Percentiles rank a stretch among this genome's conserved stretches.
phyloP scores from a whole-genome alignment of 306 rosid genomes.

The Canavalia gladiata region DNA sequence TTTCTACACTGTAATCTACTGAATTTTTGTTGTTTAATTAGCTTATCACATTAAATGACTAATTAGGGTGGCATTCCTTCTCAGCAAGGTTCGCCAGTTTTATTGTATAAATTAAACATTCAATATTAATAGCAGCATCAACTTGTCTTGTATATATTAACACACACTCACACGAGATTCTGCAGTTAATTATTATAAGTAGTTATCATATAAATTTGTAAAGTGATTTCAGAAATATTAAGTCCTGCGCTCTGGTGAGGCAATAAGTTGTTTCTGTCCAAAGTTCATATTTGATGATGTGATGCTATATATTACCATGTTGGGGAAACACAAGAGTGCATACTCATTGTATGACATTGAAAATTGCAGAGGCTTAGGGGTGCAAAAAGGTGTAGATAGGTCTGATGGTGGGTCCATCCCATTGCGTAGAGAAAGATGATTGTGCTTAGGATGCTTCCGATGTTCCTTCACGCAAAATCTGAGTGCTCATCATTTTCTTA shows the following conservation, averaged over 20 bases:
- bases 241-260: neutral
- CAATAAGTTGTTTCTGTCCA: neutral
- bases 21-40: slow-evolving; percentile 5
- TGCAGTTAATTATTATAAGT: neutral
- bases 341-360: neutral
- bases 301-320: neutral
- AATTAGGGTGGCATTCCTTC: neutral
- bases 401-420: neutral
- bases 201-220: neutral
- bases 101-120: neutral
- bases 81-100: neutral
- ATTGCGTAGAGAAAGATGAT: neutral
- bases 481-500: slow-evolving; percentile 33
- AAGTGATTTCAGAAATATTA: neutral
- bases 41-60: neutral
- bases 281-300: neutral
- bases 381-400: neutral
- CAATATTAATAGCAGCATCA: slow-evolving; percentile 33
- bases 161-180: neutral
- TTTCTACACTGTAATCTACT: neutral
- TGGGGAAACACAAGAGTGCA: neutral
- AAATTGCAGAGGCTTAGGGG: neutral
- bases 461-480: slow-evolving; percentile 35
- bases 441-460: slow-evolving; percentile 36
- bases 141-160: neutral